Conservation (phyloP, 2,329 filamentous ascomycete genomes). For the Apiospora marii region DNA sequence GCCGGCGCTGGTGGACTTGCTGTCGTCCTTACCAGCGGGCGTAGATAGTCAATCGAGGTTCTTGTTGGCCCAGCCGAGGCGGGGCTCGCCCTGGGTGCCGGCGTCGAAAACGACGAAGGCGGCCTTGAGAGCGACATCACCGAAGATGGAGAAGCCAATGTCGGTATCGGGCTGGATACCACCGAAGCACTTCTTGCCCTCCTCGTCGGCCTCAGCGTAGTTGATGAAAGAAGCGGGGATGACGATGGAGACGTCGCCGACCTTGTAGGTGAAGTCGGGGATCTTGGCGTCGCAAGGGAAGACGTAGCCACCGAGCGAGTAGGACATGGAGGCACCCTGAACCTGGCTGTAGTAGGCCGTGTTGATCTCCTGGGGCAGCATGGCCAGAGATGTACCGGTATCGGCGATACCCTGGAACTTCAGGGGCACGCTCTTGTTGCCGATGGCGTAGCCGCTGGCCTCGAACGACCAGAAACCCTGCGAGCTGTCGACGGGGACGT, state of each 20-base stretch:
- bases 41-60: not conserved
- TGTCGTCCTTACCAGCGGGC: not conserved
- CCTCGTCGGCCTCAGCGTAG: constrained; percentile 54
- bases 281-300: constrained; percentile 62
- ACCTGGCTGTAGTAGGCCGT: constrained; percentile 66
- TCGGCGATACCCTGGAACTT: constrained; percentile 52
- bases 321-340: constrained; percentile 53
- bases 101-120: constrained; percentile 29
- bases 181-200: constrained; percentile 63
- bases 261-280: constrained; percentile 45
- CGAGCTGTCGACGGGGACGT: constrained; percentile 61
- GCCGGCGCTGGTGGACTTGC: not conserved
- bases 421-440: constrained; percentile 37
- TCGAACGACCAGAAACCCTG: constrained; percentile 72
- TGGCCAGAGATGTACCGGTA: constrained; percentile 72
- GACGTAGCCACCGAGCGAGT: constrained; percentile 58
- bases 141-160: constrained; percentile 31
- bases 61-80: constrained; percentile 23
- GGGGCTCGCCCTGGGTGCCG: not conserved
- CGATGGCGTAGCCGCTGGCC: constrained; percentile 61
- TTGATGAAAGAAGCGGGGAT: constrained; percentile 59
- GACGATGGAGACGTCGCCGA: constrained; percentile 50
- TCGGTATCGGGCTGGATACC: constrained; percentile 53
- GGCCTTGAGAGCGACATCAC: constrained; percentile 30
- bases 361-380: constrained; percentile 60